Percentiles rank a stretch among this genome's conserved stretches.
phyloP scores from a whole-genome alignment of 2,329 filamentous ascomycete genomes.

The Fusarium praegraminearum region DNA sequence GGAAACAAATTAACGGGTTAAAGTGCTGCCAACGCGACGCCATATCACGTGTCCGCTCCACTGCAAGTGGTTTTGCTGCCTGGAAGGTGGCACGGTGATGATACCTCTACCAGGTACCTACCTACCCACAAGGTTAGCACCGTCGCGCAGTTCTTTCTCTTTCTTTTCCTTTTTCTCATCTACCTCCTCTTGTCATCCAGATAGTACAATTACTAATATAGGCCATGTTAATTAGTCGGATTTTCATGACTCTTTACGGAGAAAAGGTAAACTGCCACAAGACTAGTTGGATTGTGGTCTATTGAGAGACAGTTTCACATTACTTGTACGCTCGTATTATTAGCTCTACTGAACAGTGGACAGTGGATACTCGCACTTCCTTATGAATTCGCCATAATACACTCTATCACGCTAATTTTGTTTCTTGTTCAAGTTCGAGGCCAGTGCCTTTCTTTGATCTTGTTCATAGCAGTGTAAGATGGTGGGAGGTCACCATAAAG shows the following conservation, averaged over 20 bases:
- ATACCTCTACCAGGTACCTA: no score
- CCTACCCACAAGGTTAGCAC: background rate
- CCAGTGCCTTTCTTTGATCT: background rate
- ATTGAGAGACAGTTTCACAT: background rate
- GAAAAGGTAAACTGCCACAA: background rate
- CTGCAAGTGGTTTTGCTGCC: slow-evolving; percentile 14
- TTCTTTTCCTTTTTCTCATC: background rate
- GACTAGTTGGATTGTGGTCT: background rate
- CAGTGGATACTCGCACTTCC: background rate
- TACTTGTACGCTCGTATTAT: no score
- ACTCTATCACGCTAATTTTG: background rate
- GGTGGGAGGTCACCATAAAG: background rate
- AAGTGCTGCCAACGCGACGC: slow-evolving; percentile 30
- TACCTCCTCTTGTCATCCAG: background rate
- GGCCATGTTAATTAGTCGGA: background rate
- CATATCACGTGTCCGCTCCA: slow-evolving; percentile 32
- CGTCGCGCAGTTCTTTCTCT: no score
- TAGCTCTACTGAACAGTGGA: no score
- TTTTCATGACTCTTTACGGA: background rate
- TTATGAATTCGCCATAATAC: background rate
- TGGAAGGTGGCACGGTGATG: background rate
- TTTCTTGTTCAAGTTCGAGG: background rate
- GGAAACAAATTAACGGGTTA: background rate
- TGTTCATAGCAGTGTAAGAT: background rate
- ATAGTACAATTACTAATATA: background rate